phyloP scores from a whole-genome alignment of 306 rosid genomes.

The Cucurbita pepo region DNA sequence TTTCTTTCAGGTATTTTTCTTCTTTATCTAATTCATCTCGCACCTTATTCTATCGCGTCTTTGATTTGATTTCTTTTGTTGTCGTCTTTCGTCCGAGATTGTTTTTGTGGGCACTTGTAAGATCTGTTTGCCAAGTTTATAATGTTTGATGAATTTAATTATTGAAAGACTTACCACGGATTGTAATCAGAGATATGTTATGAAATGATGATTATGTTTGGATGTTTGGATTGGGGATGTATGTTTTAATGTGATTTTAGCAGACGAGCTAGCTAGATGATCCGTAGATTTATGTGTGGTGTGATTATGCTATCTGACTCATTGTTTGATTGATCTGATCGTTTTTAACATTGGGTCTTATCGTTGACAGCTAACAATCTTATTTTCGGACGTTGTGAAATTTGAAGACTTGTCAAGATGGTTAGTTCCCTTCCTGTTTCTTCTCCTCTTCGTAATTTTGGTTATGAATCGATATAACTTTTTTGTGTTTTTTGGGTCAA shows the following conservation, averaged over 20 bases:
- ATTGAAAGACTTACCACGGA: not conserved
- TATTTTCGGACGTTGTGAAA: not conserved
- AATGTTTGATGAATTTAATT: not conserved
- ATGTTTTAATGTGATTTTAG: no score
- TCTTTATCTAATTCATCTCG: not conserved
- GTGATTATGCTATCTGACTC: not conserved
- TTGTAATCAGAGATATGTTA: not conserved
- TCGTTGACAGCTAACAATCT: not conserved
- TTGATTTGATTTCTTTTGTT: no score
- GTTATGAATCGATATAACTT: not conserved
- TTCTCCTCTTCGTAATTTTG: not conserved
- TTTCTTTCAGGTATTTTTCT: not conserved
- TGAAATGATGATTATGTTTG: not conserved
- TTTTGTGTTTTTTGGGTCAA: not conserved
- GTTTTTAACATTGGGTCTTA: not conserved
- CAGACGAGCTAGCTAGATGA: not conserved
- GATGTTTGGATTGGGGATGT: no score
- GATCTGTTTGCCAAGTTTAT: not conserved
- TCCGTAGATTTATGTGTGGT: not conserved
- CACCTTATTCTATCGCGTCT: no score
- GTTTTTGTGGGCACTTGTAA: no score
- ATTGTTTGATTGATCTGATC: not conserved
- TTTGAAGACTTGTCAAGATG: conserved; percentile 1
- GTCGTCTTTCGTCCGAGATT: no score
- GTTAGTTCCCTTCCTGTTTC: not conserved